Evolutionary conservation across 1,284 basidiomycete genomes (phyloP), one percentile per base, ranked within the genome.

Genomic region (Pseudozyma sp.): DNA sequence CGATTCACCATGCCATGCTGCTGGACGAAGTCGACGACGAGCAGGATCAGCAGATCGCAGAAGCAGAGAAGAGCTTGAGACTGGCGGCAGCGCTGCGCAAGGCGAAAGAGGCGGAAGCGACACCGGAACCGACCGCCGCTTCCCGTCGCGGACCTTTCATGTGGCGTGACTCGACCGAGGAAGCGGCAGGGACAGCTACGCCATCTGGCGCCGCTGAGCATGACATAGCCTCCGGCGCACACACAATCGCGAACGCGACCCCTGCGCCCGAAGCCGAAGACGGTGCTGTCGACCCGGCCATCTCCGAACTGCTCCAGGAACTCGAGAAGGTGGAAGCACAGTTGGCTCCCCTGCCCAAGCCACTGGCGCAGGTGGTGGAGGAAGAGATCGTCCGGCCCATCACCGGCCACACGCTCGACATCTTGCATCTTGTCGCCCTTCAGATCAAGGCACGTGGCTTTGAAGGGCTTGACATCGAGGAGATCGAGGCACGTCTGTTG

Each of bases 141-240:
- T 68, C 70, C 6, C 57, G 65, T 5, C 55, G 70, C 4, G 70
- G 70, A 5, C 70, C 70, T 9, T 73, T 73, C 54, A 56, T 61
- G 70, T 73, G 70, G 70, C 64, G 70, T 44, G 70, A 73, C 30
- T 47, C 47, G 13, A 68, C 61, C n/a, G 61, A 70, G 17, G 68
- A 65, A 29, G 48, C 48, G 45, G 54, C 56, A 7, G 65, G 58
- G 7, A 49, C 56, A 47, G 49, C 44, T 8, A 64, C 67, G n/a
- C 60, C 55, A 11, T 61, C 62, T 3, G 58, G 17, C 0, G 24
- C 45, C 1, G 43, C 31, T 5, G 49, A 54, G 44, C 42, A 3
- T 44, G 43, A 35, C 1, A 24, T 16, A 10, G n/a, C 33, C 24
- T 37, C 45, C 3, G 50, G 30, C 7, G 37, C 29, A 8, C 35